phyloP scores from a whole-genome alignment of 306 rosid genomes.

The Aeschynomene evenia region DNA sequence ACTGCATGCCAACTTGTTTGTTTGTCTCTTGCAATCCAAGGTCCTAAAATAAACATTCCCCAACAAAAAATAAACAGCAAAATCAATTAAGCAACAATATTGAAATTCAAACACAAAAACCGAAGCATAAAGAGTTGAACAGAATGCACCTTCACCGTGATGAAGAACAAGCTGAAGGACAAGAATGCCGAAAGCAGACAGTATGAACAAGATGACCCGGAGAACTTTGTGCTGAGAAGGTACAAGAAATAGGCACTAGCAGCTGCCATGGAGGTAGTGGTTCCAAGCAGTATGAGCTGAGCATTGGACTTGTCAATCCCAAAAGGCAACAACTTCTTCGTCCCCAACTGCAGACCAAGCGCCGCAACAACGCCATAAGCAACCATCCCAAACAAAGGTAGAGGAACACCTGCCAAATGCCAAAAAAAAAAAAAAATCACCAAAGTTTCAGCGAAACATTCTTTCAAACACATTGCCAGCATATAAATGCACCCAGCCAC shows the following conservation, averaged over 20 bases:
- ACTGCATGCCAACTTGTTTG: conserved; percentile 57
- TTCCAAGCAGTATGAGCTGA: conserved; percentile 55
- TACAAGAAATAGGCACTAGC: conserved; percentile 80
- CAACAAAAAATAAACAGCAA: neutral
- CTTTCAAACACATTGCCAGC: conserved; percentile 33
- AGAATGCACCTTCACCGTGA: conserved; percentile 49
- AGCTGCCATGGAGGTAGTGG: conserved; percentile 80
- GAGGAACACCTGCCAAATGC: conserved; percentile 70
- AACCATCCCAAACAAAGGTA: conserved; percentile 76
- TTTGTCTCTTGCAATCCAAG: conserved; percentile 56
- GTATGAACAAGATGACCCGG: conserved; percentile 69
- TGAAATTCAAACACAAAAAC: neutral
- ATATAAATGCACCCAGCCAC: neutral
- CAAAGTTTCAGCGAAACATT: conserved; percentile 16
- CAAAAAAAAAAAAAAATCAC: conserved; percentile 43
- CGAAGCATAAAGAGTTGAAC: neutral
- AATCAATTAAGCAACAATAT: conserved; percentile 9
- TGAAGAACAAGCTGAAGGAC: conserved; percentile 68
- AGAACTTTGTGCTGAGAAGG: conserved; percentile 61
- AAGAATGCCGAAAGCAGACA: conserved; percentile 72
- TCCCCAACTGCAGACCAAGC: conserved; percentile 56
- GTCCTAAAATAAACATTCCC: conserved; percentile 46
- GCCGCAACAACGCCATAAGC: conserved; percentile 66
- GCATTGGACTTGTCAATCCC: conserved; percentile 56
- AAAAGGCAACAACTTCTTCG: conserved; percentile 53